Conservation (phyloP, 352 stramenopile genomes). For the Phytophthora multivora region DNA sequence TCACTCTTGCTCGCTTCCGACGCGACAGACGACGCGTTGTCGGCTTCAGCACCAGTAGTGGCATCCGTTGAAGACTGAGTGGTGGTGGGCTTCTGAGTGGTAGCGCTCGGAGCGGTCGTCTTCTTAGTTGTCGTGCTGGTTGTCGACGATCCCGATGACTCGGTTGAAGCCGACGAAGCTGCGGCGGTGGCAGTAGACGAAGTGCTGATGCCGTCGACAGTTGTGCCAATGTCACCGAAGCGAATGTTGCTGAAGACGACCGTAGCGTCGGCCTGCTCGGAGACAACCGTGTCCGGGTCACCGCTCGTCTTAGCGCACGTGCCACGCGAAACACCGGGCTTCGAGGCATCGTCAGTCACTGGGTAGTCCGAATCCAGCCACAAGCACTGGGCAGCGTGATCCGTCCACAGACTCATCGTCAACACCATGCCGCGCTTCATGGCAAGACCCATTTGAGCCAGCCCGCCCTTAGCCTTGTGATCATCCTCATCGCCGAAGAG, state of each 20-base stretch:
- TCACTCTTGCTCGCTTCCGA: too few species aligned
- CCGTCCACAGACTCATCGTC: conserved; percentile 70
- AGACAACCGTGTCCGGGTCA: conserved; percentile 42
- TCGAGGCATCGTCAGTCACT: conserved; percentile 25
- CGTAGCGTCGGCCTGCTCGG: conserved; percentile 44
- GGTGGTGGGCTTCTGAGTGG: neutral
- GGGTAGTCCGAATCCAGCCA: conserved; percentile 73
- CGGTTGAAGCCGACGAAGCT: neutral
- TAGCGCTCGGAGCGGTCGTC: conserved; percentile 7
- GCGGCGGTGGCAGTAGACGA: neutral
- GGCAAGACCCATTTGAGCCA: conserved; percentile 49
- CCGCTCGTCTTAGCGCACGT: conserved; percentile 50
- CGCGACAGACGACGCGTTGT: too few species aligned
- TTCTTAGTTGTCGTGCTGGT: conserved; percentile 1
- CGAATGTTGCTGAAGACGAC: conserved; percentile 53
- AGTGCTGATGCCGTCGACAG: conserved; percentile 26
- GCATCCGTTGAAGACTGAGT: conserved; percentile 5
- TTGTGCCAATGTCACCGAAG: conserved; percentile 59
- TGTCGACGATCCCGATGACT: neutral
- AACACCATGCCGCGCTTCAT: conserved; percentile 64
- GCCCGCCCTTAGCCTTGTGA: conserved; percentile 35
- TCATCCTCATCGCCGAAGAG: conserved; percentile 54
- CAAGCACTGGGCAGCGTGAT: conserved; percentile 53
- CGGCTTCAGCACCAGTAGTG: conserved; percentile 9
- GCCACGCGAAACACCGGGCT: conserved; percentile 52